Evolutionary conservation across 805 yeast genomes (phyloP), one percentile per base, ranked within the genome.

Genomic region (Ogataea henricii): DNA sequence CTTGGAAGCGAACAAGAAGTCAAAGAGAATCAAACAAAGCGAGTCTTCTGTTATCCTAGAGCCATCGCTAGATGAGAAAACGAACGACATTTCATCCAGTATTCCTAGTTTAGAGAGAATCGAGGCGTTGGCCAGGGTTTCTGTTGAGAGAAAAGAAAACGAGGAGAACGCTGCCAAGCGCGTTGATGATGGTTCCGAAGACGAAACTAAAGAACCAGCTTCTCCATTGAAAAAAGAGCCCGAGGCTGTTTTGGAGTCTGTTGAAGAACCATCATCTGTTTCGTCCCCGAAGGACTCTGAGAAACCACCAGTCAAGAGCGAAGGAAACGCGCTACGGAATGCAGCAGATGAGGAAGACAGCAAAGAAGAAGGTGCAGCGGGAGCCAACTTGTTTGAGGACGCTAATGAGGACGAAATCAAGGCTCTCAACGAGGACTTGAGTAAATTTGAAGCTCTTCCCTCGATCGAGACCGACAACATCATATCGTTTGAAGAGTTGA

Each of bases 371-470:
- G 45, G 46, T 30, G 36, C 43, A 14, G 50, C 54, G 8, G 59
- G 63, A 22, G 65, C 67, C 12, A 64, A 64, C 30, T 43, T 64
- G 43, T 64, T 64, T 48, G 66, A 52, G 43, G 65, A 62, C 48
- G 68, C 66, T 0, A 62, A 61, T 21, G 66, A 55, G 45, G 65
- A 61, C 46, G 66, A 63, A 47, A 63, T 63, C 38, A 62, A 63
- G 44, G 62, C 62, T 20, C 48, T 58, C 33, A 55, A 58, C 45
- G 60, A 56, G 27, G 59, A 58, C 35, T 27, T 58, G 43, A 46
- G 51, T 40, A 55, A 53, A 42, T 37, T 55, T 8, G 53, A 46
- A 16, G 52, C 55, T 4, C 46, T 52, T 14, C 56, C 55, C 4
- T 26, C 48, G 9, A 22, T 54, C 3, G 58, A 56, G 14, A 43